Evolutionary conservation across 169 alveolate genomes (phyloP), one percentile per base, ranked within the genome.

Genomic region (Plasmodium knowlesi): DNA sequence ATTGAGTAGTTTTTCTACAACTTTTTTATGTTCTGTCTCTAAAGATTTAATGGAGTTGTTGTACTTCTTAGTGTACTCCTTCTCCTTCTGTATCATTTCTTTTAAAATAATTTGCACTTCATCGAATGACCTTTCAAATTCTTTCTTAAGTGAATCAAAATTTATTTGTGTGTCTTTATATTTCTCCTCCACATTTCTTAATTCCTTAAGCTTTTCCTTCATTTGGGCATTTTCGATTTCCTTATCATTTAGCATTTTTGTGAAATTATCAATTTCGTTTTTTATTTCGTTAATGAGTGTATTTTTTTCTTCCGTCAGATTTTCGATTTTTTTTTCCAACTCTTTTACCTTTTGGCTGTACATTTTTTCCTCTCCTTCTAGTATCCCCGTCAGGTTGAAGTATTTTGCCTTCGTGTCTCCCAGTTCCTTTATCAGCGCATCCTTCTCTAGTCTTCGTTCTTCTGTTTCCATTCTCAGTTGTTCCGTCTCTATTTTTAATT

Each of bases 331-430:
- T 50, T 76, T 39, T 74, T 85, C 93, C 8, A 85, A 25, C 8
- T 85, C 93, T 46, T 85, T 34, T 32, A 85, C 81, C 54, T 85
- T 85, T 43, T 70, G 54, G 81, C 82, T 34, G 70, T 85, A 85
- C 86, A 85, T 85, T 57, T 85, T 85, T 85, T 85, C 93, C 67
- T 85, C 93, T 10, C 93, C 93, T 85, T 85, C 86, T 74, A 85
- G 74, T 74, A 85, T 85, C 25, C 93, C 93, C 32, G 93, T 85
- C 8, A 85, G 61, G 41, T 85, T 85, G 79, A 85, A 85, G 32
- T 85, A 85, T n/a, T 85, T 85, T 12, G 93, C 93, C 81, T 85
- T 85, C 1, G 93, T 85, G 53, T 85, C 93, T 30, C 93, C 93
- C 30, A 85, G 57, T 39, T 85, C 93, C 79, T 76, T 73, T 54